Conservation (phyloP, 1,284 basidiomycete genomes). For the Marasmius oreades region DNA sequence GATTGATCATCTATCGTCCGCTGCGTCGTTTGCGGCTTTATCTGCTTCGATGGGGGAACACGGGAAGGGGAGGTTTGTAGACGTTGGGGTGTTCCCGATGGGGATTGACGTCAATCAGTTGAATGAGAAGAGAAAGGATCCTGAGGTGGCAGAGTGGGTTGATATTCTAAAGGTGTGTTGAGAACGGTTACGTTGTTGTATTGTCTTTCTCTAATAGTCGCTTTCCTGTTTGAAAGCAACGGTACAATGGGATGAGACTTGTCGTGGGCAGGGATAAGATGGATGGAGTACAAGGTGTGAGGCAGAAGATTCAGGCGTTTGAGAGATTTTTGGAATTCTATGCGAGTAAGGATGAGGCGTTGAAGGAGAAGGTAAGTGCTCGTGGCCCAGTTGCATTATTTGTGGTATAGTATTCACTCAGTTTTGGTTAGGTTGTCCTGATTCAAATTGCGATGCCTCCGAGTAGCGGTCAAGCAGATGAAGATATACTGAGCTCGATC, state of each 20-base stretch:
- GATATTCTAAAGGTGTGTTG: too few species aligned
- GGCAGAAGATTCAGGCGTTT: slow-evolving; percentile 82
- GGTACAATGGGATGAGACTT: slow-evolving; percentile 82
- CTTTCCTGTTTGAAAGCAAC: slow-evolving; percentile 48
- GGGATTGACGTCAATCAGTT: slow-evolving; percentile 80
- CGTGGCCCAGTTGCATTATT: too few species aligned
- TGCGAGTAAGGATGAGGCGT: slow-evolving; percentile 63
- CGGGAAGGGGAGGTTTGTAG: slow-evolving; percentile 56
- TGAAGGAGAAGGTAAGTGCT: slow-evolving; percentile 60
- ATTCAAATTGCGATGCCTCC: slow-evolving; percentile 77
- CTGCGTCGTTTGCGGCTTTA: background rate
- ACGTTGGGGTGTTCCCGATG: slow-evolving; percentile 86
- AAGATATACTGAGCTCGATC: slow-evolving; percentile 9
- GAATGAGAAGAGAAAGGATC: slow-evolving; percentile 67
- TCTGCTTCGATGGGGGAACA: slow-evolving; percentile 14
- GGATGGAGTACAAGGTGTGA: slow-evolving; percentile 73
- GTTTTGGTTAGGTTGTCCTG: slow-evolving; percentile 71
- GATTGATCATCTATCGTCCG: background rate
- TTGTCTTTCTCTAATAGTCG: too few species aligned
- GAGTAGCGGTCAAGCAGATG: background rate
- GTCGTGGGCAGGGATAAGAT: slow-evolving; percentile 88
- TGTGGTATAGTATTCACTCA: too few species aligned
- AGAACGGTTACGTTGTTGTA: too few species aligned
- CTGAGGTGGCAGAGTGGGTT: slow-evolving; percentile 82
- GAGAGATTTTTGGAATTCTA: slow-evolving; percentile 69